Percentiles rank a stretch among this genome's conserved stretches.
These are phyloP conservation scores for Colletotrichum noveboracense DNA, from an alignment of 2,329 filamentous ascomycete species.

Conservation along the genomic window DNA sequence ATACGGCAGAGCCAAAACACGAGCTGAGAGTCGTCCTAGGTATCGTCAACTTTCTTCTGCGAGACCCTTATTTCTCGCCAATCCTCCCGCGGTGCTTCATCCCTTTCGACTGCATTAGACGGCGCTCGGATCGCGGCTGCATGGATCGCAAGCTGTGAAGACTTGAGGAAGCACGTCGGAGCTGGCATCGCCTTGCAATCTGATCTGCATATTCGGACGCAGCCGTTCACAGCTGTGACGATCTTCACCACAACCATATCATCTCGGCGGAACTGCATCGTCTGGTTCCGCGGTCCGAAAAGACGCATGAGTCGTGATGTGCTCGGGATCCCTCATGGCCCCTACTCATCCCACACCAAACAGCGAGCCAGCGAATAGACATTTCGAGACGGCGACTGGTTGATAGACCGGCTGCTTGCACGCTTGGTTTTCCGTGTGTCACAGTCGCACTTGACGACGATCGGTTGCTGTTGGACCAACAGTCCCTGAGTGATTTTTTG, in stretches of 20 bases:
- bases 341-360: neutral
- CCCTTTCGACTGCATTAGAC: slow-evolving; percentile 6
- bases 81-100: neutral
- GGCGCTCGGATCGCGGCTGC: neutral
- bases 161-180: neutral
- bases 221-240: neutral
- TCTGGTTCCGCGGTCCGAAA: neutral
- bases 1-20: neutral
- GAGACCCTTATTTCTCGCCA: neutral
- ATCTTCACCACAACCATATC: neutral
- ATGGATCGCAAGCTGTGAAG: neutral
- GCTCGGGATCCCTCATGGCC: neutral
- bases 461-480: neutral
- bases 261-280: neutral
- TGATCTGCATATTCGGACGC: neutral
- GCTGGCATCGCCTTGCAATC: neutral
- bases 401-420: neutral
- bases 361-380: neutral
- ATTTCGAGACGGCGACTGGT: neutral
- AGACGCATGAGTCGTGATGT: neutral
- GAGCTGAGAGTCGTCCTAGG: neutral
- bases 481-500: neutral
- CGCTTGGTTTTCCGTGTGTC: neutral
- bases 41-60: neutral
- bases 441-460: neutral